Conservation (phyloP, 768 basidiomycete species). For the Tylopilus subfusipes region DNA sequence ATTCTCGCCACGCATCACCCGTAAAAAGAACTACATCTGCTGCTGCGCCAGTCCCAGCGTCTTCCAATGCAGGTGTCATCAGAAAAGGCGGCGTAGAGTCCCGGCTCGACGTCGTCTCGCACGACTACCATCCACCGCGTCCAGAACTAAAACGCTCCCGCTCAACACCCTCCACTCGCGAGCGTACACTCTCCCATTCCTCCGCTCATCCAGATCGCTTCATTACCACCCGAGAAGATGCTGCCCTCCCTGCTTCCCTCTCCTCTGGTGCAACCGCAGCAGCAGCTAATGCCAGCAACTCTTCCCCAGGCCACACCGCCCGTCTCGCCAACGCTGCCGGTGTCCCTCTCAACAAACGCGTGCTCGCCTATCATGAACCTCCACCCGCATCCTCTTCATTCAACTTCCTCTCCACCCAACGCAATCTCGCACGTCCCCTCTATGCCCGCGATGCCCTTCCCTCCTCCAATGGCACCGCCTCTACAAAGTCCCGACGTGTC, state of each 20-base stretch:
- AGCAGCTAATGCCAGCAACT: constrained; percentile 35
- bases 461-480: constrained; percentile 58
- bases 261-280: constrained; percentile 50
- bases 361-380: constrained; percentile 85
- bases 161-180: constrained; percentile 60
- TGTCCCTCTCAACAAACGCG: constrained; percentile 72
- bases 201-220: constrained; percentile 60
- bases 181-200: constrained; percentile 36
- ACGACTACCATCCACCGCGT: constrained; percentile 68
- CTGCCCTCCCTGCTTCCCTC: constrained; percentile 61
- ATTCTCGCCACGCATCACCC: constrained; percentile 58
- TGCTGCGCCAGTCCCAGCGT: constrained; percentile 45
- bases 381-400: constrained; percentile 79
- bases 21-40: constrained; percentile 55
- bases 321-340: constrained; percentile 74
- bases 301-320: constrained; percentile 76
- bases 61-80: constrained; percentile 70
- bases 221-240: constrained; percentile 58
- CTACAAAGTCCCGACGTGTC: constrained; percentile 76
- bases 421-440: constrained; percentile 71
- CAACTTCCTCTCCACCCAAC: constrained; percentile 68
- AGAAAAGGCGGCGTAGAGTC: constrained; percentile 76
- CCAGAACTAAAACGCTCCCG: constrained; percentile 66
- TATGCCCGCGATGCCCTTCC: constrained; percentile 66
- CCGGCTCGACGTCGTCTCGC: constrained; percentile 70